Evolutionary conservation across 2,329 filamentous ascomycete species (phyloP).

Genomic region (Alternaria sp.): DNA sequence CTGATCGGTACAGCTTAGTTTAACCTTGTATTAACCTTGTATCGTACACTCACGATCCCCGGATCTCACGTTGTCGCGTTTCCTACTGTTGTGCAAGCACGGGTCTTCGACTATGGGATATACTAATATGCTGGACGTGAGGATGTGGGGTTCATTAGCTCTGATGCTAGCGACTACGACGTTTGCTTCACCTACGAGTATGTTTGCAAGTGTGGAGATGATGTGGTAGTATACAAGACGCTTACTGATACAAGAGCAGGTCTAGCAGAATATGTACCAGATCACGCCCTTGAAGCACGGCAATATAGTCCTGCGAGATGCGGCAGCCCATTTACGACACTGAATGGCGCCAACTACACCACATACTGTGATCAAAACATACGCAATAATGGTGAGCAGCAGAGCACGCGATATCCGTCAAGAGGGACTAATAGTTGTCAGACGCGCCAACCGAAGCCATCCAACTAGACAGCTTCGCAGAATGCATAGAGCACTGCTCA

Average conservation of each 20-base stretch:
- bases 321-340: conserved; percentile 28
- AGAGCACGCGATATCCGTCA: background rate
- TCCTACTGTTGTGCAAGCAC: background rate
- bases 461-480: conserved; percentile 19
- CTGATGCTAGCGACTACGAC: background rate
- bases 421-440: conserved; percentile 12
- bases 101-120: background rate
- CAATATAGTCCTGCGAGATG: conserved; percentile 21
- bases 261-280: conserved; percentile 19
- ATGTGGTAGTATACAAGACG: background rate
- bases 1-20: background rate
- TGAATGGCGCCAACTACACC: conserved; percentile 42
- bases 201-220: background rate
- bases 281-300: conserved; percentile 21
- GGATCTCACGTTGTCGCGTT: background rate
- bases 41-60: background rate
- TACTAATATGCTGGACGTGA: background rate
- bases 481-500: conserved; percentile 44
- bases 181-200: background rate
- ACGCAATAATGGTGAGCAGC: conserved; percentile 31
- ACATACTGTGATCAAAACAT: conserved; percentile 40
- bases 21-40: background rate
- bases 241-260: conserved; percentile 24
- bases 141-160: background rate
- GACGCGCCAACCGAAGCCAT: conserved; percentile 27